These are phyloP conservation scores for Aspergillus japonicus DNA, from an alignment of 2,329 filamentous ascomycete genomes.

Conservation along the genomic window DNA sequence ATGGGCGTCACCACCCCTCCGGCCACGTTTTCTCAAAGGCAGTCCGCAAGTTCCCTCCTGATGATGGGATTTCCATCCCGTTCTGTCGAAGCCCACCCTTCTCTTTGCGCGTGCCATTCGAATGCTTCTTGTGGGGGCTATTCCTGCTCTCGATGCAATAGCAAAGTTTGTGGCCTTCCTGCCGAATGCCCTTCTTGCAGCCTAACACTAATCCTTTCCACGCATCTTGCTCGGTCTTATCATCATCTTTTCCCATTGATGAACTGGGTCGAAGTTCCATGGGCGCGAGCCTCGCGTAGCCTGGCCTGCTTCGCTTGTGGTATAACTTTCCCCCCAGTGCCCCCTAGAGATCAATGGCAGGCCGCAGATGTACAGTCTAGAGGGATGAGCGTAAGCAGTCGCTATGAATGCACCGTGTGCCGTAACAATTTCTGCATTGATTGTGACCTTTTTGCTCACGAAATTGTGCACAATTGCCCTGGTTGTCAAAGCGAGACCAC, in stretches of 20 bases:
- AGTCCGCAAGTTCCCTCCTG: slow-evolving; percentile 59
- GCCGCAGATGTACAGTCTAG: slow-evolving; percentile 46
- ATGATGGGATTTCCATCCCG: slow-evolving; percentile 98
- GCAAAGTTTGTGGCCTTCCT: slow-evolving; percentile 86
- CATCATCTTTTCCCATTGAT: slow-evolving; percentile 87
- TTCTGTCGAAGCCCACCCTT: slow-evolving; percentile 68
- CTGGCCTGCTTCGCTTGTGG: slow-evolving; percentile 77
- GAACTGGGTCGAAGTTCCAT: slow-evolving; percentile 88
- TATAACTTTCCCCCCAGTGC: slow-evolving; percentile 62
- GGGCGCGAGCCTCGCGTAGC: slow-evolving; percentile 65
- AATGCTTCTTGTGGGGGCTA: slow-evolving; percentile 81
- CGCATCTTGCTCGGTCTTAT: slow-evolving; percentile 87
- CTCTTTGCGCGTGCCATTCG: slow-evolving; percentile 88
- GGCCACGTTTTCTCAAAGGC: slow-evolving; percentile 65
- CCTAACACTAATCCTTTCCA: slow-evolving; percentile 89
- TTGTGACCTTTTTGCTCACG: slow-evolving; percentile 93
- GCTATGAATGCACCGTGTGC: slow-evolving; percentile 89
- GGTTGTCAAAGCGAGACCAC: slow-evolving; percentile 64
- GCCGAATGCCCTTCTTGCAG: slow-evolving; percentile 89
- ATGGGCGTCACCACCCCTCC: slow-evolving; percentile 87
- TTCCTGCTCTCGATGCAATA: slow-evolving; percentile 80
- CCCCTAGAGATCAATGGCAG: slow-evolving; percentile 39
- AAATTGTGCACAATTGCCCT: slow-evolving; percentile 92
- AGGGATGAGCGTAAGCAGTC: slow-evolving; percentile 77
- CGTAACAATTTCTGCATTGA: slow-evolving; percentile 93